Evolutionary conservation across 257 asterid genomes (phyloP), one percentile per base, ranked within the genome.

Genomic region (Scutellaria barbata): DNA sequence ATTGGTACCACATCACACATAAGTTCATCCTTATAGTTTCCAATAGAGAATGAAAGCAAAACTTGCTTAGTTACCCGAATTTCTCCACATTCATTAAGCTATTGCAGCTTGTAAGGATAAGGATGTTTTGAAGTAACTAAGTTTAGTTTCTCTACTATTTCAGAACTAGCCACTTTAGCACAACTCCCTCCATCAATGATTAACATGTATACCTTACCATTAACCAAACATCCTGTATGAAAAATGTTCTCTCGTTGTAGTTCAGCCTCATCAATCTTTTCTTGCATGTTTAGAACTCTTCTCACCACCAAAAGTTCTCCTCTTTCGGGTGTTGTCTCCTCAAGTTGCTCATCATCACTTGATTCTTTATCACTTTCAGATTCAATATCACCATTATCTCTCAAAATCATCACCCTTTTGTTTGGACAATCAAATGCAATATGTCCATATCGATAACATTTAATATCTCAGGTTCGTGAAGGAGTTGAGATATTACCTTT

Each of bases 171-270:
- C n/a, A n/a, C n/a, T n/a, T n/a, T n/a, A n/a, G n/a, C n/a, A n/a
- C n/a, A n/a, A n/a, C n/a, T n/a, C n/a, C 35, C 61, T 13, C 50
- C 35, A 60, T 37, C 66, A 39, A 60, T n/a, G 40, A 60, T 60
- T 5, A 60, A n/a, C 66, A 60, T 39, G 35, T 50, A 60, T 8
- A 60, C 50, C 25, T 60, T 59, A 33, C 43, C 43, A n/a, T 14
- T 37, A 10, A 59, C 46, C 22, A 56, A 56, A 25, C 60, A 54
- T 4, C 39, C 8, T 10, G 60, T 54, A 13, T 18, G 37, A 13
- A 54, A 54, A 35, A 54, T 54, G 60, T 54, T 54, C 9, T 54
- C 61, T 9, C 5, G 8, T 54, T 18, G 39, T 8, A 7, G 14
- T 11, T 46, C 14, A 1, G 52, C 14, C 0, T 54, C 61, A 0